Evolutionary conservation across 257 asterid species (phyloP).

Genomic region (Cordia subcordata): DNA sequence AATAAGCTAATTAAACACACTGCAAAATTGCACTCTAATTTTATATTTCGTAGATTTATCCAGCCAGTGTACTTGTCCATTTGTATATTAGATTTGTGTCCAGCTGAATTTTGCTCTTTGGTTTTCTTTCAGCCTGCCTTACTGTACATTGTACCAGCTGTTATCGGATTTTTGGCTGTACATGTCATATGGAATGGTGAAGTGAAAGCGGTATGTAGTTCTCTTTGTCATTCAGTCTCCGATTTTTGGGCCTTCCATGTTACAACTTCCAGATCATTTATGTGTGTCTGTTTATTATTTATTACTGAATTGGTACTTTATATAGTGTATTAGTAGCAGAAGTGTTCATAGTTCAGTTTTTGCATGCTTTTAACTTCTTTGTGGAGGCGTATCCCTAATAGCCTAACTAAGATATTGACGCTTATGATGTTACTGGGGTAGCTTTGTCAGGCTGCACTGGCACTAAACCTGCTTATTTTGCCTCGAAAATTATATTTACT

Average conservation of each 20-base stretch:
- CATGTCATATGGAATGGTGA: conserved; percentile 91
- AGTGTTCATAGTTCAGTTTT: no score
- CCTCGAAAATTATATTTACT: no score
- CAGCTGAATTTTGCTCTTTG: conserved; percentile 10
- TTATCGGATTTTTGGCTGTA: conserved; percentile 80
- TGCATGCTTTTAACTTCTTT: neutral
- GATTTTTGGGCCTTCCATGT: neutral
- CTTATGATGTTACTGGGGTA: no score
- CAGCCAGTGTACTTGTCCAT: neutral
- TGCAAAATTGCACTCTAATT: neutral
- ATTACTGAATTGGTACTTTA: neutral
- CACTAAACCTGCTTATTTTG: no score
- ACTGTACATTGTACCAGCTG: conserved; percentile 86
- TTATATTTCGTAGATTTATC: no score
- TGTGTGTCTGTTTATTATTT: no score
- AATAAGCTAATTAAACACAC: no score
- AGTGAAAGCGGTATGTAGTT: conserved; percentile 61
- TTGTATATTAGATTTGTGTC: neutral
- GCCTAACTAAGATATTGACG: no score
- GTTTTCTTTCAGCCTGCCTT: conserved; percentile 75
- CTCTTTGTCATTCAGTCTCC: neutral
- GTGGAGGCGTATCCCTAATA: no score
- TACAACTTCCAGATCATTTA: no score
- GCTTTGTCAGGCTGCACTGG: no score
- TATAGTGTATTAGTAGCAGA: neutral